Evolutionary conservation across 306 rosid genomes (phyloP).

Genomic region (Quercus parvula): DNA sequence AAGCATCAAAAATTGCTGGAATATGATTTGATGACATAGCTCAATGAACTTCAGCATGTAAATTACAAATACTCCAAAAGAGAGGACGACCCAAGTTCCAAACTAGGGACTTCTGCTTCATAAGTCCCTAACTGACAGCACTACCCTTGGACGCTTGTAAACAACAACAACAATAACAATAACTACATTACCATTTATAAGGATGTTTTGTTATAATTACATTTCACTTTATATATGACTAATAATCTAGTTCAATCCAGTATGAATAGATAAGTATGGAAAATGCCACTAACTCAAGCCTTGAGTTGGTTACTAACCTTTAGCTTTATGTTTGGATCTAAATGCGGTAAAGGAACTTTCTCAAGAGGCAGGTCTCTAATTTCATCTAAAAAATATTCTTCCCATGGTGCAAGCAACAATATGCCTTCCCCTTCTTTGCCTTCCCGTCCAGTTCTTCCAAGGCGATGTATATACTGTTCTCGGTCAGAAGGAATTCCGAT

Average conservation of each 20-base stretch:
- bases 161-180: too few relatives aligned
- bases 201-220: not conserved
- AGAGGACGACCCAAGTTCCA: too few relatives aligned
- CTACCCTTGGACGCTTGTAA: too few relatives aligned
- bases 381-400: slow-evolving; percentile 73
- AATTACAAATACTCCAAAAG: not conserved
- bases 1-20: not conserved
- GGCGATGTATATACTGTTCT: slow-evolving; percentile 85
- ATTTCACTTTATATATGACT: not conserved
- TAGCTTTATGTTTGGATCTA: slow-evolving; percentile 48
- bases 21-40: too few relatives aligned
- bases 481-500: slow-evolving; percentile 85
- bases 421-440: slow-evolving; percentile 87
- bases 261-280: not conserved
- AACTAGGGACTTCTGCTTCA: too few relatives aligned
- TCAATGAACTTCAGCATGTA: not conserved
- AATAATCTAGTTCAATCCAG: not conserved
- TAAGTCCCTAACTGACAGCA: too few relatives aligned
- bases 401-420: slow-evolving; percentile 92
- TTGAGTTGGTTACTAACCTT: slow-evolving; percentile 47
- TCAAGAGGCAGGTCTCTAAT: slow-evolving; percentile 77
- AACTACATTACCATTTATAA: not conserved
- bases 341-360: slow-evolving; percentile 48
- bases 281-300: not conserved
- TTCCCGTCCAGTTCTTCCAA: slow-evolving; percentile 92